Percentiles rank a stretch among this genome's conserved stretches.
Conservation (phyloP, 495 filamentous ascomycete species). For the Hypoxylon crocopeplum region DNA sequence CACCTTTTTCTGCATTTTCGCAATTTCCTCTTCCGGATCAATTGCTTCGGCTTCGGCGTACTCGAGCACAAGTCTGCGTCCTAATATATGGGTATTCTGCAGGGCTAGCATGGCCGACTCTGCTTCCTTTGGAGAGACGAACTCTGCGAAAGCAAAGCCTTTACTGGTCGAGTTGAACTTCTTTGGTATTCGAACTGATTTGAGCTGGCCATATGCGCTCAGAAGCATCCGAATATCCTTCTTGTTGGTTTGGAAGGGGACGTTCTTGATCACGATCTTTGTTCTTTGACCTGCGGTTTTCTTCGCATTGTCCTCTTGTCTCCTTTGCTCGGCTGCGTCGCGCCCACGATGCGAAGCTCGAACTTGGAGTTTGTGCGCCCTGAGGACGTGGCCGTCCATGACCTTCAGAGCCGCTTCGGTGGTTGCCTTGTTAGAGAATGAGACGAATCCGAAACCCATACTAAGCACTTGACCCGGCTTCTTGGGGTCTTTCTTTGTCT, state of each 20-base stretch:
- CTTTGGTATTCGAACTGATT: conserved; percentile 90
- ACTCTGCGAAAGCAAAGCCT: conserved; percentile 97
- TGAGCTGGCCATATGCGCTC: conserved; percentile 86
- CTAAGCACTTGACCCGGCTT: conserved; percentile 81
- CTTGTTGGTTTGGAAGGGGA: conserved; percentile 94
- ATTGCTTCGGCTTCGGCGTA: conserved; percentile 84
- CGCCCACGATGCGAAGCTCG: conserved; percentile 82
- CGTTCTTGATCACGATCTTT: conserved; percentile 97
- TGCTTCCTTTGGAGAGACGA: conserved; percentile 88
- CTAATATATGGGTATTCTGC: conserved; percentile 91
- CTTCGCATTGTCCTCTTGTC: conserved; percentile 76
- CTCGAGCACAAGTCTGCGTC: conserved; percentile 85
- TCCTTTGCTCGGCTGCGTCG: conserved; percentile 85
- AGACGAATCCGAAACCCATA: conserved; percentile 96
- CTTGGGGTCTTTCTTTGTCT: conserved; percentile 87
- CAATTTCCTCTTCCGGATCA: conserved; percentile 94
- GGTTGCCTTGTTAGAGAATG: conserved; percentile 78
- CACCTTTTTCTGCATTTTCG: conserved; percentile 94
- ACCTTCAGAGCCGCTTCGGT: conserved; percentile 78
- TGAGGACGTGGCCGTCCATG: conserved; percentile 87
- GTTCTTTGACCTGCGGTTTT: conserved; percentile 74
- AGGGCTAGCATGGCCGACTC: conserved; percentile 91
- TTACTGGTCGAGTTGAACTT: conserved; percentile 87
- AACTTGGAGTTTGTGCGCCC: conserved; percentile 83
- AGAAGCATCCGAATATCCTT: conserved; percentile 88